Base-by-base conservation (phyloP, 2,329 filamentous ascomycete genomes). In the Trichoderma koningii region DNA sequence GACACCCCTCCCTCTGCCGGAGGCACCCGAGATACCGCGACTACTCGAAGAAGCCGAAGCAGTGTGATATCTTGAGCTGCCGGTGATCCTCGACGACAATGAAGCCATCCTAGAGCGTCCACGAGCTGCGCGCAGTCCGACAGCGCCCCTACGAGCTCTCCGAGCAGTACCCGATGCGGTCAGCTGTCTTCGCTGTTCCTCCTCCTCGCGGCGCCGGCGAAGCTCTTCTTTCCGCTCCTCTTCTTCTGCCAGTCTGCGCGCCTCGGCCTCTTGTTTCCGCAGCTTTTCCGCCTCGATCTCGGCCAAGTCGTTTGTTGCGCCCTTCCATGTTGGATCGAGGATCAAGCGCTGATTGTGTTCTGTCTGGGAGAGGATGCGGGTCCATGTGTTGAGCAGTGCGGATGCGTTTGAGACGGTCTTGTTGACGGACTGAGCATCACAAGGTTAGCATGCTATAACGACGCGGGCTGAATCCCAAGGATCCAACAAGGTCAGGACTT, bases 331-430 rank as follows among this genome's bases (percentile, higher is more conserved):
- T 2, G 92, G 91, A 73, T 97, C 90, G 52, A 98, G 83, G 51
- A 99, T 89, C 57, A 99, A 82, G 26, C 95, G 88, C 76, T 98
- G 93, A 74, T 96, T 98, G 78, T 99, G 95, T 78, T 99, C 95
- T 5, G 95, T 97, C 77, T 99, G 95, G 7, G 92, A 95, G 14
- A 99, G 85, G 69, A 99, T 97, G 60, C 93, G 89, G 9, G 93
- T 96, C 94, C 94, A 99, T 17, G 93, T 96, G 72, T 96, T 93
- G 38, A 99, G 87, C 15, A 99, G 85, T 1, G 90, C 91, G 15
- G 93, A 96, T 3, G 95, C 93, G 63, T 93, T 94, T 69, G 85
- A 85, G 48, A 98, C 93, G 3, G 95, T 97, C 67, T 85, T 85
- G 62, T 90, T 90, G 42, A 98, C 93, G 26, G 90, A 96, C 90